These are phyloP conservation scores for Ocimum tenuiflorum DNA, from an alignment of 257 asterid genomes.

Conservation along the genomic window DNA sequence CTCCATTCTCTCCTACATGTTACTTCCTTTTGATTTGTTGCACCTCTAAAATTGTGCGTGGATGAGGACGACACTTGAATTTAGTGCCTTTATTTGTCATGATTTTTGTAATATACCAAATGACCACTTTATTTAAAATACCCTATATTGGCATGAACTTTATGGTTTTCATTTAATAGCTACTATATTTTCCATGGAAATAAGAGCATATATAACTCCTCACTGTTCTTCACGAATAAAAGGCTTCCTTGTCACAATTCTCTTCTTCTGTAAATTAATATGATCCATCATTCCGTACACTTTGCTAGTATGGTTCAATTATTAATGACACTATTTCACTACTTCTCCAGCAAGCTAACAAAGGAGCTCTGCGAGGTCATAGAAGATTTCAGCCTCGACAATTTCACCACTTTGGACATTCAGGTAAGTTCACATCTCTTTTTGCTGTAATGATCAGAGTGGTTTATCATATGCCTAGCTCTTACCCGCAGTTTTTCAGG, in stretches of 20 bases:
- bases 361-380: conserved; percentile 93
- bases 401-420: conserved; percentile 82
- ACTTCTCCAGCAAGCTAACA: conserved; percentile 65
- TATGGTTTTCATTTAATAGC: not conserved
- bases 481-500: conserved; percentile 44
- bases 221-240: not conserved
- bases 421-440: conserved; percentile 48
- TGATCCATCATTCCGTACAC: not conserved
- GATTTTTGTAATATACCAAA: not conserved
- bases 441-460: conserved; percentile 9
- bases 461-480: conserved; percentile 2
- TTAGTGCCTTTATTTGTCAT: not conserved
- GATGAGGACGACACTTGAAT: too few relatives aligned
- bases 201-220: not conserved
- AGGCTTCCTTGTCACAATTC: not conserved
- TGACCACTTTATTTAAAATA: too few relatives aligned
- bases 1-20: too few relatives aligned
- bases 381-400: conserved; percentile 67
- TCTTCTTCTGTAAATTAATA: not conserved
- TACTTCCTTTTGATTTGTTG: too few relatives aligned
- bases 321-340: not conserved
- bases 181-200: too few relatives aligned
- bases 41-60: too few relatives aligned
- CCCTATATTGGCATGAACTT: too few relatives aligned
- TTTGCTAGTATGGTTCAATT: not conserved